Percentiles rank a stretch among this genome's conserved stretches.
Conservation (phyloP, 805 yeast genomes). For the Kluyveromyces lactis region DNA sequence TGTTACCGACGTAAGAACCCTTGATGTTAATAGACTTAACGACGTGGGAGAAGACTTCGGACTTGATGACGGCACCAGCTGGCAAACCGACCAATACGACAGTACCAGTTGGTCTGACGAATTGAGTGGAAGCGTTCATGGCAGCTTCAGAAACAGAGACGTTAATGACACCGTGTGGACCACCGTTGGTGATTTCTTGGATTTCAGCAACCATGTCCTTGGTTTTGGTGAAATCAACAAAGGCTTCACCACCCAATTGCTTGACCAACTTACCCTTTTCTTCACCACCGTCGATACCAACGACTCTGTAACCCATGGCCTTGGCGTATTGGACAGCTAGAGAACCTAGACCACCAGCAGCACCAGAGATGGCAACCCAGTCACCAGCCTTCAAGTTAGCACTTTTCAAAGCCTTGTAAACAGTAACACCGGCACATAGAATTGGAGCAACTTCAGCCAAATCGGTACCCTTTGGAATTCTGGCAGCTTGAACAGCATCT, state of each 20-base stretch:
- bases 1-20: constrained; percentile 84
- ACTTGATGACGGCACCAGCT: constrained; percentile 59
- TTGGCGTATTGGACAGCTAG: constrained; percentile 68
- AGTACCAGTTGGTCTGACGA: constrained; percentile 58
- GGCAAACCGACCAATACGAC: constrained; percentile 71
- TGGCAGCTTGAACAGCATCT: constrained; percentile 56
- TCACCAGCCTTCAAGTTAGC: constrained; percentile 54
- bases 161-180: constrained; percentile 64
- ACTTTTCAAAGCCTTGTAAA: constrained; percentile 58
- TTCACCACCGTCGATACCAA: constrained; percentile 69
- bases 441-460: constrained; percentile 52
- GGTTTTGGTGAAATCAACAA: constrained; percentile 44
- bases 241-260: constrained; percentile 55
- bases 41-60: constrained; percentile 63
- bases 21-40: constrained; percentile 59
- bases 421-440: constrained; percentile 62
- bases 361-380: constrained; percentile 72
- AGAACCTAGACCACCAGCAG: constrained; percentile 76
- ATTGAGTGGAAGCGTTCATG: constrained; percentile 40
- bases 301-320: constrained; percentile 65
- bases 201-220: constrained; percentile 43
- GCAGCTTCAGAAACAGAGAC: constrained; percentile 51
- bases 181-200: constrained; percentile 45
- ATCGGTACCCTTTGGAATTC: constrained; percentile 46
- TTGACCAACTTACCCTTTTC: constrained; percentile 49